Evolutionary conservation across 768 basidiomycete species (phyloP).

Genomic region (Strobilomyces confusus): DNA sequence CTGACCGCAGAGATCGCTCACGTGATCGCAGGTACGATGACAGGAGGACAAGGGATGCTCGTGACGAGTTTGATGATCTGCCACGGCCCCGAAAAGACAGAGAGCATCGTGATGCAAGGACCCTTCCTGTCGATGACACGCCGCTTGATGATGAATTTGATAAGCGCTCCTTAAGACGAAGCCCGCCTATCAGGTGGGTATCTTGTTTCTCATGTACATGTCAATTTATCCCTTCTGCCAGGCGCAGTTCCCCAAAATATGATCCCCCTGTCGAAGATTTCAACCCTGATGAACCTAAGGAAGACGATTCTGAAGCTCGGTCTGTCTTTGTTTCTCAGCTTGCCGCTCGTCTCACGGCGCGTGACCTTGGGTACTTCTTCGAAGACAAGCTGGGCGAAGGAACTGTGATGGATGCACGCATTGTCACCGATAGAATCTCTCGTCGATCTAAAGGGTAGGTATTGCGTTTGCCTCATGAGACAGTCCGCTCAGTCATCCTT

Average conservation of each 20-base stretch:
- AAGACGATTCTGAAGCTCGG: conserved; percentile 96
- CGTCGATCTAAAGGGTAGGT: conserved; percentile 96
- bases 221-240: conserved; percentile 26
- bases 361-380: conserved; percentile 98
- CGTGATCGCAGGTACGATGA: conserved; percentile 57
- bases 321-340: conserved; percentile 99
- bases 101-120: conserved; percentile 39
- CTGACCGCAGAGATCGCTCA: conserved; percentile 46
- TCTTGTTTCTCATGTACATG: conserved; percentile 5
- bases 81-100: conserved; percentile 41
- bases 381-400: conserved; percentile 95
- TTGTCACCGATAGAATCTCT: conserved; percentile 93
- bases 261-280: conserved; percentile 65
- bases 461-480: not conserved
- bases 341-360: conserved; percentile 92
- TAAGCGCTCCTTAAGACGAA: conserved; percentile 32
- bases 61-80: conserved; percentile 63
- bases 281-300: conserved; percentile 84
- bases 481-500: conserved; percentile 4
- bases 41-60: conserved; percentile 39
- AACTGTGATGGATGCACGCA: conserved; percentile 91
- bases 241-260: conserved; percentile 70
- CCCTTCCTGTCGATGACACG: conserved; percentile 39
- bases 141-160: conserved; percentile 33
- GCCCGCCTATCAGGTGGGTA: conserved; percentile 44